phyloP scores from a whole-genome alignment of 345 rosid genomes.

The Eucalyptus tenuipes region DNA sequence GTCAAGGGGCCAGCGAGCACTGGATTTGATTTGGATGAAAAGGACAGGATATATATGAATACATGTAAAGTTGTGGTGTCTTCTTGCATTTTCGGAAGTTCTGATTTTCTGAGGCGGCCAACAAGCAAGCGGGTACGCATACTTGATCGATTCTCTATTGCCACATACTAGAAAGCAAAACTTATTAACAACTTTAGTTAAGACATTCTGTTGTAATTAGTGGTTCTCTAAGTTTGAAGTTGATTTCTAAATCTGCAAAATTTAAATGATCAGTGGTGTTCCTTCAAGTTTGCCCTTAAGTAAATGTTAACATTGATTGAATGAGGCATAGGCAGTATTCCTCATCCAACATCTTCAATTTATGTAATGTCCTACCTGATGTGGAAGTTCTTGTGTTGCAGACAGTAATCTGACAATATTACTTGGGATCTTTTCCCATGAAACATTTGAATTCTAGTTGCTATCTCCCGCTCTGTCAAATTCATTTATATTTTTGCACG shows the following conservation, averaged over 20 bases:
- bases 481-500: background rate
- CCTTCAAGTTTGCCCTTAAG: background rate
- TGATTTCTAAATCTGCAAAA: background rate
- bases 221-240: background rate
- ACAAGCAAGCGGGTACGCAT: constrained; percentile 45
- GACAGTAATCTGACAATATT: background rate
- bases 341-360: background rate
- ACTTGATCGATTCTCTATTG: background rate
- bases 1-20: constrained; percentile 42
- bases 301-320: background rate
- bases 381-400: background rate
- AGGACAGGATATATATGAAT: constrained; percentile 60
- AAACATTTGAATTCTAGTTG: background rate
- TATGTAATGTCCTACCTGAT: background rate
- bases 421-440: background rate
- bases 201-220: background rate
- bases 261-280: background rate
- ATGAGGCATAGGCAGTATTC: background rate
- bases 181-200: background rate
- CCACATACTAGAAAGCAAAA: background rate
- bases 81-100: constrained; percentile 93
- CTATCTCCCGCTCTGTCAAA: background rate
- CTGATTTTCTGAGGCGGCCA: constrained; percentile 88
- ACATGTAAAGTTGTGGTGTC: constrained; percentile 65
- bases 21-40: constrained; percentile 59